Evolutionary conservation across 805 yeast species (phyloP), one percentile per base, ranked within the genome.

Genomic region (Torulaspora indica): DNA sequence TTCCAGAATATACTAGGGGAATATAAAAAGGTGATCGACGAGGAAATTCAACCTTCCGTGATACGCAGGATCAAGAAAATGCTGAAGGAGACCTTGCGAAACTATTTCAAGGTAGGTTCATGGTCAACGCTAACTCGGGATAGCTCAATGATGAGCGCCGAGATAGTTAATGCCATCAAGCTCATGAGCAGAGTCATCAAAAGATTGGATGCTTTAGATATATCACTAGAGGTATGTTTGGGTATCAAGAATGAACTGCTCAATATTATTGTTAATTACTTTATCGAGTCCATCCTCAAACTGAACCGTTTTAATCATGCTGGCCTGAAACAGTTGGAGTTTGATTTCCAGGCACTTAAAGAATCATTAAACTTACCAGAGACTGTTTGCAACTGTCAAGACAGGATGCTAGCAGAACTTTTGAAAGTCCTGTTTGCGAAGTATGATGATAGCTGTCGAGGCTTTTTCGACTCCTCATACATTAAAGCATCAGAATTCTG

Each of bases 261-360:
- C 2, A 53, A 49, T 8, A 48, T 55, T 6, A 46, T 67, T 24
- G 57, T 68, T 0, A 61, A 60, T n/a, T 63, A 60, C 36, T 57
- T 67, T 35, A 49, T 63, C 14, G 68, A 67, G 38, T 59, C 67
- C 7, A 63, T 69, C 25, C 53, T 70, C 24, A 69, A 69, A 44
- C 46, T 63, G 18, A 70, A 69, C 42, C 66, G 63, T 40, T 70
- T 70, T 47, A 65, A 61, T 33, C 35, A 48, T 8, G 12, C 45
- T 2, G 73, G 73, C 1, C 44, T 68, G 9, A 48, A 49, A 3
- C 73, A 70, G 44, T 45, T 69, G 6, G 38, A 52, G 8, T 27
- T 56, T 1, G 74, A 70, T 52, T 63, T 61, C 35, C 32, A 48
- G 2, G 52, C 66, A 1, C 37, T 67, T 10, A 63, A 60, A 49